Evolutionary conservation across 169 alveolate species (phyloP).

Genomic region (Perkinsus chesapeaki): DNA sequence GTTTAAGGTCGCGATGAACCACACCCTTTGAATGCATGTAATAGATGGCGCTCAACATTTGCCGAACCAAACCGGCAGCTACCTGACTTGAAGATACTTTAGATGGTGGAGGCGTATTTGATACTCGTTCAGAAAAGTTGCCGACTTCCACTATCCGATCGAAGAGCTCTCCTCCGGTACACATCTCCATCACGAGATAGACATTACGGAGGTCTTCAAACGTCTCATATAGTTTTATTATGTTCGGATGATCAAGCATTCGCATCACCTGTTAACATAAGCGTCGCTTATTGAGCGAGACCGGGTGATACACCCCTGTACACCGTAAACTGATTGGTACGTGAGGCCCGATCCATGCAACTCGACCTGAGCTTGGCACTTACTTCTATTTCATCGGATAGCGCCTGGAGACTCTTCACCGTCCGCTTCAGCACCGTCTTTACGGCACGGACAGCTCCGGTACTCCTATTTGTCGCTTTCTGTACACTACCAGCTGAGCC

Average conservation of each 20-base stretch:
- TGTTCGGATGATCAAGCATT: constrained; percentile 50
- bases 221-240: constrained; percentile 42
- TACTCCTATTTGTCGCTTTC: constrained; percentile 25
- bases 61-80: constrained; percentile 52
- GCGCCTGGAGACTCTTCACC: not conserved
- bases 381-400: not conserved
- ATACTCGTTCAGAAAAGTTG: constrained; percentile 53
- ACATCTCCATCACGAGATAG: constrained; percentile 54
- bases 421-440: constrained; percentile 18
- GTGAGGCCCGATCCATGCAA: too few species aligned
- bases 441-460: constrained; percentile 29
- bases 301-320: too few species aligned
- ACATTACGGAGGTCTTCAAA: constrained; percentile 45
- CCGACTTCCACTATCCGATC: constrained; percentile 40
- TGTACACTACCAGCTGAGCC: constrained; percentile 31
- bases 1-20: constrained; percentile 69
- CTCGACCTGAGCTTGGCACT: not conserved
- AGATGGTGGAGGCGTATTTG: not conserved
- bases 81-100: too few species aligned
- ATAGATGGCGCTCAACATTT: constrained; percentile 53
- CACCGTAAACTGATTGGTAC: too few species aligned
- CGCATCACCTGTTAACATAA: not conserved
- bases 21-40: constrained; percentile 54
- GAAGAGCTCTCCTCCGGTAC: constrained; percentile 63
- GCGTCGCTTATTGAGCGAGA: too few species aligned